Percentiles rank a stretch among this genome's conserved stretches.
phyloP scores from a whole-genome alignment of 2,329 filamentous ascomycete species.

The Aspergillus ustus region DNA sequence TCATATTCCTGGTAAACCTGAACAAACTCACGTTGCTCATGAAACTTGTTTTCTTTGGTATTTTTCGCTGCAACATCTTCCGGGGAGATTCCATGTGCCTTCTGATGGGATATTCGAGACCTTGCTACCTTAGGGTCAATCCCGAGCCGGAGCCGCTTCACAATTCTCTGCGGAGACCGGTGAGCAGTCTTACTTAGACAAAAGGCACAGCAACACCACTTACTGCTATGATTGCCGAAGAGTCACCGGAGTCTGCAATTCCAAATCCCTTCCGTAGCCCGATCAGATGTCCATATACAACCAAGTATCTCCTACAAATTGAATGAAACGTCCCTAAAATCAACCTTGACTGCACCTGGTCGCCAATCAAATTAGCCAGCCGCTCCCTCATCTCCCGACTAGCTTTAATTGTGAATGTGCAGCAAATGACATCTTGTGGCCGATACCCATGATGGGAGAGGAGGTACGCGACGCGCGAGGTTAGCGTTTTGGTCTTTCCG shows the following conservation, averaged over 20 bases:
- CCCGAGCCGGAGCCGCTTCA: constrained; percentile 71
- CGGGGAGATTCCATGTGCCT: constrained; percentile 59
- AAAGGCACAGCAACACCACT: constrained; percentile 1
- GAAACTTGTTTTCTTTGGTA: constrained; percentile 42
- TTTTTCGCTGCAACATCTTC: constrained; percentile 48
- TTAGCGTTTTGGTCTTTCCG: constrained; percentile 95
- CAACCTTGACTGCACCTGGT: constrained; percentile 73
- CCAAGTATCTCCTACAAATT: constrained; percentile 82
- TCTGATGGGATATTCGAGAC: constrained; percentile 71
- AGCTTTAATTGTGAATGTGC: constrained; percentile 96
- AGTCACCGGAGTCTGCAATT: constrained; percentile 86
- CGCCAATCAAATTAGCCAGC: constrained; percentile 79
- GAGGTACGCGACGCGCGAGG: constrained; percentile 88
- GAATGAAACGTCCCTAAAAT: constrained; percentile 95
- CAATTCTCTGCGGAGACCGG: constrained; percentile 61
- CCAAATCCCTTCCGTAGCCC: constrained; percentile 82
- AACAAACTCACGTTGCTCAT: constrained; percentile 68
- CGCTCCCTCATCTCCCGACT: constrained; percentile 91
- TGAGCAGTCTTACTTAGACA: constrained; percentile 17
- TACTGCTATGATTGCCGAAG: constrained; percentile 72
- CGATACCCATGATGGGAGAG: constrained; percentile 72
- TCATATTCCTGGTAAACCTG: constrained; percentile 77
- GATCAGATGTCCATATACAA: constrained; percentile 81
- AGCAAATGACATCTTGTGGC: constrained; percentile 89
- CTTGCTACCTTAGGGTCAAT: constrained; percentile 74